Base-by-base conservation (phyloP, 768 basidiomycete species). In the Gymnopilus dilepis region DNA sequence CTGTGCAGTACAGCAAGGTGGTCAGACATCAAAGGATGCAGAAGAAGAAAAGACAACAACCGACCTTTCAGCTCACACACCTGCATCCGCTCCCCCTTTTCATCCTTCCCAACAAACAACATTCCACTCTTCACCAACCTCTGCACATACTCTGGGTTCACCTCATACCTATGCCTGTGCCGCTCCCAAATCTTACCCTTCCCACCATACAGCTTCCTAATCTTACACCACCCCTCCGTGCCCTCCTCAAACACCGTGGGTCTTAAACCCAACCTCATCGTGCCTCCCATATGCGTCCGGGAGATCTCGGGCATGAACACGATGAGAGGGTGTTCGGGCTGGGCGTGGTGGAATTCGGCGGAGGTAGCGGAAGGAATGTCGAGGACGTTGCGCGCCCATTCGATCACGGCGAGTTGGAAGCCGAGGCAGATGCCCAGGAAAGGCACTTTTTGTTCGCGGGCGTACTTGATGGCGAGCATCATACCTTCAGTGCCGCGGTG, bases 221-320 rank as follows among this genome's bases (percentile, higher is more conserved):
- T 77, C 62, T 85, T 86, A 48, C 88, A 90, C 89, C 90, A 93
- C 17, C 73, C 69, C 69, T 90, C 89, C 1, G 87, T 88, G 12
- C 78, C 82, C 8, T 81, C 73, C 59, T 90, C 86, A 73, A 99
- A 98, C 48, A 98, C 84, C 2, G 97, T 99, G 3, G 97, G 95
- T n/a, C 97, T 88, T 41, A 99, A 82, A 22, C 97, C 97, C n/a
- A 98, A 85, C 12, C 97, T 90, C 97, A 99, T 99, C n/a, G 97
- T 99, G 21, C 97, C 97, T 54, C 97, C 97, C 87, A 99, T 94
- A 65, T 99, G 95, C 12, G 96, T 98, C 72, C 90, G 91, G 11
- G 95, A 97, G 67, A 99, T 93, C 74, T 99, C 97, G 17, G 97
- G 97, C 97, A 99, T 99, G 84, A 96, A 99, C 67, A 99, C 83